Percentiles rank a stretch among this genome's conserved stretches.
These are phyloP conservation scores for Nannizzia gypsea DNA, from an alignment of 2,329 filamentous ascomycete species.

Conservation along the genomic window DNA sequence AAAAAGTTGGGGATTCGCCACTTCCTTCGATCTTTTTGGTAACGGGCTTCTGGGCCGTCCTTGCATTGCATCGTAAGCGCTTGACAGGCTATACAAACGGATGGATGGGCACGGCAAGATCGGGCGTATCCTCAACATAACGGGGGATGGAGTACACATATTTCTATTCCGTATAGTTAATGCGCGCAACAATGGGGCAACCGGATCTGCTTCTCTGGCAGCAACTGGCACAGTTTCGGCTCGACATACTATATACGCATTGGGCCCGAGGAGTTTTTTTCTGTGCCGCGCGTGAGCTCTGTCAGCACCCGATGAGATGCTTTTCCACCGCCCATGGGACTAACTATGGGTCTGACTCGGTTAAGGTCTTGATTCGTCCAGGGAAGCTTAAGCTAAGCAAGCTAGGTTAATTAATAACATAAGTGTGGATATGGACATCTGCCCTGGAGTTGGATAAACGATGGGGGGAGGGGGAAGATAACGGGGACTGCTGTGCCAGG, in stretches of 20 bases:
- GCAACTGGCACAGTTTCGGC: background rate
- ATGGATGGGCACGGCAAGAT: background rate
- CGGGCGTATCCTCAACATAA: too few species aligned
- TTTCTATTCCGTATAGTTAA: too few species aligned
- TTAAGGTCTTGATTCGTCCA: background rate
- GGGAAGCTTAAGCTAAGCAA: conserved; percentile 3
- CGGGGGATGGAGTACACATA: background rate
- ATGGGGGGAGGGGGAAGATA: background rate
- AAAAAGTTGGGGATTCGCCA: conserved; percentile 3
- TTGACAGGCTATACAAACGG: background rate
- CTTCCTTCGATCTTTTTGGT: background rate
- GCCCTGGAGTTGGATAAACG: background rate
- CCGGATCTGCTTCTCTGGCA: background rate
- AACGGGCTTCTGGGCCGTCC: conserved; percentile 2
- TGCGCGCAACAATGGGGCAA: background rate
- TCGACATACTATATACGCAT: conserved; percentile 1
- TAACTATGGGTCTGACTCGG: background rate
- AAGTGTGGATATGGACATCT: background rate
- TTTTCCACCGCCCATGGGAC: background rate
- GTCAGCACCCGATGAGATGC: background rate
- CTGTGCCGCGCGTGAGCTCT: background rate
- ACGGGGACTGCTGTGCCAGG: background rate
- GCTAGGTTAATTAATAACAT: conserved; percentile 1
- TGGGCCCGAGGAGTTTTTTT: background rate
- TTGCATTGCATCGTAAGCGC: background rate